Evolutionary conservation across 176 grass and related monocot genomes (phyloP), one percentile per base, ranked within the genome.

Genomic region (maize (Zea mays)): DNA sequence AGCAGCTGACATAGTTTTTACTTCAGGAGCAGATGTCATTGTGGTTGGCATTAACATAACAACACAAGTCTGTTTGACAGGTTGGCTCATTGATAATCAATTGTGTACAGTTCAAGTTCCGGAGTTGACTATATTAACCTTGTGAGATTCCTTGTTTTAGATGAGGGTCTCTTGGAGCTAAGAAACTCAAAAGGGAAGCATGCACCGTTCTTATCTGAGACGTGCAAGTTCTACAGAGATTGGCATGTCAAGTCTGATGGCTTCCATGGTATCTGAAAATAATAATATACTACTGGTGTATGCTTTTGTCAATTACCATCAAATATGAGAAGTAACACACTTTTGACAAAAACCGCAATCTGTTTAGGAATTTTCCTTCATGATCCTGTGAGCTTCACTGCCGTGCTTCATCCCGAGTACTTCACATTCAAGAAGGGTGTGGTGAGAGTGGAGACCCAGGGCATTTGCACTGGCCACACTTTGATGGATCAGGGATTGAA

Each of bases 401-500:
- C 90, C 7, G 45, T 95, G 57, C 63, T 90, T 76, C 88, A 83
- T 10, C 87, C 96, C 0, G 92, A 99, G 81, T 87, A 89, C 71
- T 95, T 99, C 79, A 87, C 85, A 5, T 95, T 87, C 82, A 95
- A 85, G 85, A 99, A 85, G 81, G 96, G 89, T 41, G 92, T 99
- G 20, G 96, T 95, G 79, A 95, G 96, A 74, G 96, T 95, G 17
- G 96, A 92, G 68, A 99, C 96, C 7, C 85, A 93, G 78, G 96
- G 92, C 44, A 88, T 99, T 68, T 99, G 92, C 60, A 75, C 27
- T 4, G 96, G 96, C 44, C 96, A 95, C 73, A 99, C 96, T 42
- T 82, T 95, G 79, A 99, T 95, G 96, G 96, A 99, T 49, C 92
- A 90, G 73, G 90, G 92, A 82, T 89, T 95, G 84, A 95, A 92